Conservation (phyloP, 2,329 filamentous ascomycete species). For the Fusarium goolgardi region DNA sequence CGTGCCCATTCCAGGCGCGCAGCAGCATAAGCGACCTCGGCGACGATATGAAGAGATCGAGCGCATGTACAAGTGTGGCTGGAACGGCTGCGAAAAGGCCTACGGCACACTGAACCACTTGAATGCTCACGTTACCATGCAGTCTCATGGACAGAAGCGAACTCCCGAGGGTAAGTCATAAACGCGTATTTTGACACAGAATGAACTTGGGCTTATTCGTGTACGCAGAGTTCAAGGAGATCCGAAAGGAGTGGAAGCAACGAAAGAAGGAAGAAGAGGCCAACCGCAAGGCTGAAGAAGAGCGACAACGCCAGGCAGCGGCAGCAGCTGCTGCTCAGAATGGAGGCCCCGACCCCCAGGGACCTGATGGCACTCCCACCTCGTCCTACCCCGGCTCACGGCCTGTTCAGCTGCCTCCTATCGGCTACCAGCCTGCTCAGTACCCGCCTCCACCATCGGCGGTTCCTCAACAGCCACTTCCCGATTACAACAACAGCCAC, state of each 20-base stretch:
- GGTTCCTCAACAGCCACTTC: slow-evolving; percentile 63
- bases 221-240: slow-evolving; percentile 92
- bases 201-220: slow-evolving; percentile 40
- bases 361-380: slow-evolving; percentile 56
- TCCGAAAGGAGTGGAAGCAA: slow-evolving; percentile 98
- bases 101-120: slow-evolving; percentile 97
- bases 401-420: slow-evolving; percentile 75
- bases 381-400: slow-evolving; percentile 69
- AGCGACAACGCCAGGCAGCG: slow-evolving; percentile 71
- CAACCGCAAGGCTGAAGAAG: slow-evolving; percentile 72
- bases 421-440: slow-evolving; percentile 75
- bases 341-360: slow-evolving; percentile 60
- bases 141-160: slow-evolving; percentile 92
- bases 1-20: slow-evolving; percentile 94
- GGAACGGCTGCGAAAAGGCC: slow-evolving; percentile 98
- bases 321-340: slow-evolving; percentile 68
- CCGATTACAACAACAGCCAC: slow-evolving; percentile 66
- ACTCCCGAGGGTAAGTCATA: slow-evolving; percentile 89
- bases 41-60: slow-evolving; percentile 98
- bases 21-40: slow-evolving; percentile 95
- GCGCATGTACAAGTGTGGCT: slow-evolving; percentile 99
- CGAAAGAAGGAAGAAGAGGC: slow-evolving; percentile 97
- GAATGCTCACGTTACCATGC: slow-evolving; percentile 99
- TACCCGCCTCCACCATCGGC: slow-evolving; percentile 73
- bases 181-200: neutral